phyloP scores from a whole-genome alignment of 2,329 filamentous ascomycete genomes.

The Aspergillus flavus region DNA sequence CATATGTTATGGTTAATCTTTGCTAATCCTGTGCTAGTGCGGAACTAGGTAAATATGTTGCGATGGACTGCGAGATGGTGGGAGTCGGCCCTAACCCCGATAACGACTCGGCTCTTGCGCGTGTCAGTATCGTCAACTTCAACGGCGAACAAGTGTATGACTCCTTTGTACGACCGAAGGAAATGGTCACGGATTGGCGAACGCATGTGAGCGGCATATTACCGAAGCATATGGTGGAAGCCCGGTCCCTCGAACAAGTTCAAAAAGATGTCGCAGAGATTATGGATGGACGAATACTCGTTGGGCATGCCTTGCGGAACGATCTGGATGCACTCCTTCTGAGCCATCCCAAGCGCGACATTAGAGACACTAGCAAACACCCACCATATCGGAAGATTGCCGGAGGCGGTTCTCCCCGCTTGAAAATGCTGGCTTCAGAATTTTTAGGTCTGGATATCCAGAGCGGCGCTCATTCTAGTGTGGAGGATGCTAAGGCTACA shows the following conservation, averaged over 20 bases:
- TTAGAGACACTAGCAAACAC: constrained; percentile 82
- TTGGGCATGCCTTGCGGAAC: constrained; percentile 83
- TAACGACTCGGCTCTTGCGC: constrained; percentile 74
- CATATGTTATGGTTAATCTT: neutral
- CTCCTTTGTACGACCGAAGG: constrained; percentile 79
- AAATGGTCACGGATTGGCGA: constrained; percentile 85
- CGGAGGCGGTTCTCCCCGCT: constrained; percentile 52
- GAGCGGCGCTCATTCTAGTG: constrained; percentile 61
- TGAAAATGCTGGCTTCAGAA: constrained; percentile 59
- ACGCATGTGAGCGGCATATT: constrained; percentile 83
- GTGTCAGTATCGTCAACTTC: constrained; percentile 90
- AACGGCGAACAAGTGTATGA: constrained; percentile 93
- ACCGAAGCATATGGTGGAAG: constrained; percentile 69
- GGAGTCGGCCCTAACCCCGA: constrained; percentile 68
- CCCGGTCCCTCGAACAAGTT: constrained; percentile 74
- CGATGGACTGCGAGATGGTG: constrained; percentile 98
- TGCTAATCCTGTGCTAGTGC: constrained; percentile 49
- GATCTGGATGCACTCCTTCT: constrained; percentile 74
- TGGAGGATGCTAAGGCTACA: constrained; percentile 80
- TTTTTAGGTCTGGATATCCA: constrained; percentile 63
- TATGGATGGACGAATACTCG: constrained; percentile 70
- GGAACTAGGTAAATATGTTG: constrained; percentile 84
- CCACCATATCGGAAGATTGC: constrained; percentile 69
- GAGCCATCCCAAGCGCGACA: constrained; percentile 75
- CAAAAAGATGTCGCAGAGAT: constrained; percentile 71